phyloP scores from a whole-genome alignment of 345 rosid species.

The Heritiera fomes region DNA sequence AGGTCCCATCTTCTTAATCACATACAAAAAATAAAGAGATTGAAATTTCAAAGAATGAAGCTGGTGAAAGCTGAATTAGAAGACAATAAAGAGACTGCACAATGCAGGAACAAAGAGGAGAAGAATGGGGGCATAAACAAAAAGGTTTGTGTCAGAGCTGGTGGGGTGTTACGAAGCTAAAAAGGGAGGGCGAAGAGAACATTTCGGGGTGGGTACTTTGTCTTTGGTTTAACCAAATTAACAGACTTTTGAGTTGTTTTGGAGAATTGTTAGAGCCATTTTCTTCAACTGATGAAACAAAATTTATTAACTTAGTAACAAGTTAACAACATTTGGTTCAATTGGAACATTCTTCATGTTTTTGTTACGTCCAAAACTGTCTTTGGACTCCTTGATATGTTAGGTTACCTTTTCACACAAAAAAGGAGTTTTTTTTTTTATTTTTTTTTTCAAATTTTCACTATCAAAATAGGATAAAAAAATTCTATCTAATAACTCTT shows the following conservation, averaged over 20 bases:
- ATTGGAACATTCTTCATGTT: no score
- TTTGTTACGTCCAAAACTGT: no score
- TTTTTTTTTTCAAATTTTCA: no score
- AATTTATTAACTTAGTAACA: not conserved
- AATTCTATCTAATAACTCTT: no score
- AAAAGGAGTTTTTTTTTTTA: no score
- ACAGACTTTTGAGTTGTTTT: not conserved
- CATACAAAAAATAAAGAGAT: not conserved
- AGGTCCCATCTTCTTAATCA: not conserved
- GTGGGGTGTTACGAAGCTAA: not conserved
- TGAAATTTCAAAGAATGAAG: not conserved
- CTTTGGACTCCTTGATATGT: no score
- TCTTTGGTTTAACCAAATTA: not conserved
- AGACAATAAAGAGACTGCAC: not conserved
- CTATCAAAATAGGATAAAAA: no score
- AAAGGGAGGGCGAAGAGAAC: conserved; percentile 26
- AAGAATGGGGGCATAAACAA: conserved; percentile 9
- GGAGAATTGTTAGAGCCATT: conserved; percentile 5
- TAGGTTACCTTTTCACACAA: no score
- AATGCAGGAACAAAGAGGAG: not conserved
- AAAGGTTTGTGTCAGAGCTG: conserved; percentile 10
- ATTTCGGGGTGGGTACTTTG: conserved; percentile 17
- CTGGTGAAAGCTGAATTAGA: not conserved
- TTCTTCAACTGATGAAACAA: conserved; percentile 11
- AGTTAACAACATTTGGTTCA: not conserved